Evolutionary conservation across 2,329 filamentous ascomycete species (phyloP).

Genomic region (Venturia aucupariae): DNA sequence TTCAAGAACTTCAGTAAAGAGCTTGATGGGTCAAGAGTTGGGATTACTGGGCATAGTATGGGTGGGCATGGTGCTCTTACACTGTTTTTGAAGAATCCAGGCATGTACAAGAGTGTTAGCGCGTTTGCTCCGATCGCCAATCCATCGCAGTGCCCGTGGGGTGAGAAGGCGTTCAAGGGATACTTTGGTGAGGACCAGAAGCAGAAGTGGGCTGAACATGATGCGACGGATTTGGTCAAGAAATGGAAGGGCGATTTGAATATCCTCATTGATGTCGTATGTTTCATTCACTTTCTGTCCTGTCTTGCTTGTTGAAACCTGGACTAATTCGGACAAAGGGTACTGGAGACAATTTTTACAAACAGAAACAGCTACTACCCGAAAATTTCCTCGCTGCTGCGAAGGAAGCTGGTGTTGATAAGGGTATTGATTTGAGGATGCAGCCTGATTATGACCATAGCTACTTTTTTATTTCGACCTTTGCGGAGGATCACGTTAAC

Average conservation of each 20-base stretch:
- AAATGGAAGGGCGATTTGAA: slow-evolving; percentile 60
- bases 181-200: slow-evolving; percentile 72
- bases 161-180: slow-evolving; percentile 85
- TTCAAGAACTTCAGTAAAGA: slow-evolving; percentile 59
- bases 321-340: slow-evolving; percentile 39
- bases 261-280: slow-evolving; percentile 71
- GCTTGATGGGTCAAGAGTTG: slow-evolving; percentile 62
- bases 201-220: slow-evolving; percentile 76
- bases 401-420: slow-evolving; percentile 55
- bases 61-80: slow-evolving; percentile 93
- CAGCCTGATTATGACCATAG: slow-evolving; percentile 93
- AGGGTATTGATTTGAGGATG: slow-evolving; percentile 69
- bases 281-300: slow-evolving; percentile 34
- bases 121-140: slow-evolving; percentile 89
- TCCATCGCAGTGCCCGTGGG: slow-evolving; percentile 80
- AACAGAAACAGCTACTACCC: slow-evolving; percentile 81
- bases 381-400: slow-evolving; percentile 84
- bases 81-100: slow-evolving; percentile 84
- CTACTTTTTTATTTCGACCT: slow-evolving; percentile 92
- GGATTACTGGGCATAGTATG: slow-evolving; percentile 93
- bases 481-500: slow-evolving; percentile 81
- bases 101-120: slow-evolving; percentile 77
- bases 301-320: neutral
- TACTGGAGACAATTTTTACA: slow-evolving; percentile 93
- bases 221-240: slow-evolving; percentile 83